Percentiles rank a stretch among this genome's conserved stretches.
Evolutionary conservation across 1,284 basidiomycete genomes (phyloP).

Genomic region (Tetrapyrgos nigripes): DNA sequence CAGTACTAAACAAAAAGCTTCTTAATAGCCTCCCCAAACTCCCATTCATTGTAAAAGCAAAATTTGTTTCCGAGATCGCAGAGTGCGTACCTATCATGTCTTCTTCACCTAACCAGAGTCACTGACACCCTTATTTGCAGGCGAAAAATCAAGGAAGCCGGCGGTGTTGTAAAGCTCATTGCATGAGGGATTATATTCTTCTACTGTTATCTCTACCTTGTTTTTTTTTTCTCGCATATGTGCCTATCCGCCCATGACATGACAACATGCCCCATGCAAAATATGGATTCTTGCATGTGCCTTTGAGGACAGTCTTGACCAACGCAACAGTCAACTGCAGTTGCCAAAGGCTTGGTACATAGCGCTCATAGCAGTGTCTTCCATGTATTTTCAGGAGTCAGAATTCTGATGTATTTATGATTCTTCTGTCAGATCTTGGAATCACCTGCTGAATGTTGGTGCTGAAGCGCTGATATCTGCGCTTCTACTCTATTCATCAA

Average conservation of each 20-base stretch:
- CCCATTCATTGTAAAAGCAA: conserved; percentile 96
- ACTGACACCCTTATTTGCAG: conserved; percentile 41
- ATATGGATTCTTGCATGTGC: not conserved
- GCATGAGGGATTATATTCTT: conserved; percentile 61
- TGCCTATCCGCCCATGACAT: conserved; percentile 13
- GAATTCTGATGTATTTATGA: too few relatives aligned
- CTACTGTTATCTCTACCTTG: conserved; percentile 4
- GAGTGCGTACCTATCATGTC: conserved; percentile 78
- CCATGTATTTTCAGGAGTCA: too few relatives aligned
- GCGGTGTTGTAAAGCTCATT: conserved; percentile 90
- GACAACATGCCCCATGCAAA: conserved; percentile 10
- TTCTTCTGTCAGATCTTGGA: too few relatives aligned
- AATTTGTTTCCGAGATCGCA: conserved; percentile 88
- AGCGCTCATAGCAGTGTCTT: too few relatives aligned
- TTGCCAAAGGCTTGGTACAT: too few relatives aligned
- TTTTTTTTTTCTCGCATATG: conserved; percentile 9
- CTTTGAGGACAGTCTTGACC: too few relatives aligned
- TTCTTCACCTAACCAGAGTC: not conserved
- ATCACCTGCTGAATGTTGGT: too few relatives aligned
- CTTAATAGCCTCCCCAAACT: conserved; percentile 72
- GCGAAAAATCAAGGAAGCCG: conserved; percentile 90
- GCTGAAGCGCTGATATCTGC: too few relatives aligned
- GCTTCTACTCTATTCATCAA: too few relatives aligned
- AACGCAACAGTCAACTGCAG: too few relatives aligned
- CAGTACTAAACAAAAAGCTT: too few relatives aligned